Base-by-base conservation (phyloP, 1,284 basidiomycete species). In the Heterobasidion parviporum region DNA sequence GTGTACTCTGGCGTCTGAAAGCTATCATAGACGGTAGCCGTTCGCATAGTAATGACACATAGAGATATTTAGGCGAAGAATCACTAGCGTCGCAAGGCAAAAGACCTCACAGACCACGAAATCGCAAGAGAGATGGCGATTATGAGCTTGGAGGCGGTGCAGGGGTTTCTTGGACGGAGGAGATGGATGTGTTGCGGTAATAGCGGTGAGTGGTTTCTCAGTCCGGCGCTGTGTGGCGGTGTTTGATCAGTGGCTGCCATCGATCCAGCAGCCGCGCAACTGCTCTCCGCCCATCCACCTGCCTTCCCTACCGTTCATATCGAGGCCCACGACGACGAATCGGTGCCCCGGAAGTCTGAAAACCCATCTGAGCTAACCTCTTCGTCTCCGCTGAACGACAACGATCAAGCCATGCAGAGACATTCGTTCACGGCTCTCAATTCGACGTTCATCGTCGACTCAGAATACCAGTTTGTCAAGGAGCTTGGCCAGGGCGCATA, bases 401-500 rank as follows among this genome's bases (percentile, higher is more conserved):
- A 5, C 7, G 16, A 14, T 44, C 38, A 34, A 14, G 32, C n/a
- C 52, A 72, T 74, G 79, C 82, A 85, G 66, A 75, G 85, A 62
- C 85, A 89, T 67, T 82, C 79, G 44, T 91, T 92, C 72, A 83
- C 77, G 57, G 89, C 89, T 2, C 81, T 92, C 63, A 90, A 90
- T 68, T 89, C 87, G 52, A 85, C 79, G 47, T 92, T 92, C 69
- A 75, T 94, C 59, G 92, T 98, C 64, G 94, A 97, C 68, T 80
- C 88, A 36, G 92, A 94, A 67, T 98, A 97, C 70, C 81, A 88
- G 68, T 94, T 92, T 68, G 90, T 94, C 70, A 98, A 97, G 73
- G 94, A 96, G 68, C 87, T 97, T 56, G 94, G 93, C 36, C 94
- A 94, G 72, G 94, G 91, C 64, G 93, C 93, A 26, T 95, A 96